Base-by-base conservation (phyloP, 73 alveolate genomes). In the Paramecium sonneborni region DNA sequence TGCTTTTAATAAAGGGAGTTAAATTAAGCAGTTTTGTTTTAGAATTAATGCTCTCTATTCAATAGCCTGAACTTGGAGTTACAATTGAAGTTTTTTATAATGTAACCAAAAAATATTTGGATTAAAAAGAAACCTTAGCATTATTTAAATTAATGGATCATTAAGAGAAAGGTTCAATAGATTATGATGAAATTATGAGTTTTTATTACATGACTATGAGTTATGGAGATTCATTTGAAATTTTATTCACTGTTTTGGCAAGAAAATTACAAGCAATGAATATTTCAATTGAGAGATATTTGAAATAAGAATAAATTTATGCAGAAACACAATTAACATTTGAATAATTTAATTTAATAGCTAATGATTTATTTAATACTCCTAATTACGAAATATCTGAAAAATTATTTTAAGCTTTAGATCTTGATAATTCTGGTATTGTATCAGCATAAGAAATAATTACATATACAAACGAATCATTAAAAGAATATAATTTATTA, bases 161-260 rank as follows among this genome's bases (percentile, higher is more conserved):
- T 21, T 21, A n/a, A 3, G 24, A 79, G 24, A 70, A 26, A 32
- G 94, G 94, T 24, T 88, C 94, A 20, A 69, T 88, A 21, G 94
- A 70, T 48, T 88, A 88, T 70, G 94, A 88, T 44, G 94, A 88
- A 46, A 69, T 88, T 11, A 88, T 88, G 67, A 18, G 56, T 15
- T 88, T 88, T 70, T 88, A 88, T 43, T 70, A 34, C 5, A 52
- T 57, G 24, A 37, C 55, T 14, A 88, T 38, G 74, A 24, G 41
- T 14, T 32, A 43, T 30, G 84, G 74, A 15, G 85, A 82, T 55
- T 12, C 85, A 21, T 24, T 69, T 68, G 94, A 88, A 6, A 41
- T 88, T 5, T 20, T 88, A 69, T 88, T 88, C 35, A 37, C 56
- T n/a, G 15, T 88, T 15, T 70, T 88, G 26, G 94, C 94, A 11